phyloP scores from a whole-genome alignment of 2,329 filamentous ascomycete genomes.

The Monosporascus cannonballus region DNA sequence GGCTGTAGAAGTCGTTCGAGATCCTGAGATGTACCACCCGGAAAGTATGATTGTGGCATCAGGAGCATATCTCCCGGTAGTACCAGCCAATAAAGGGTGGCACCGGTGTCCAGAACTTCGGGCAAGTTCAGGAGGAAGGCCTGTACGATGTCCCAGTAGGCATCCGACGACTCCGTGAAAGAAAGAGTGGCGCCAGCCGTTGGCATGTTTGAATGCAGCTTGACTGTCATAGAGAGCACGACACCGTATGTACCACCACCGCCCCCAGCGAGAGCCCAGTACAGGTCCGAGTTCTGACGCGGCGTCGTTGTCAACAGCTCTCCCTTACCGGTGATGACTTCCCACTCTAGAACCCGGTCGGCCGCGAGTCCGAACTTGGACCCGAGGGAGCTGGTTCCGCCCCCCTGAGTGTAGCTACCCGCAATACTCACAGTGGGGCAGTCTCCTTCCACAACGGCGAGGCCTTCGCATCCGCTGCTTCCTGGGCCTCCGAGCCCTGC shows the following conservation, averaged over 20 bases:
- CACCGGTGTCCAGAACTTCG: slow-evolving; percentile 3
- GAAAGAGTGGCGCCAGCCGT: slow-evolving; percentile 38
- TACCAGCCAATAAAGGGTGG: slow-evolving; percentile 3
- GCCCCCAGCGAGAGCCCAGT: slow-evolving; percentile 57
- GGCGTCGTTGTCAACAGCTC: slow-evolving; percentile 40
- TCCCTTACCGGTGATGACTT: slow-evolving; percentile 49
- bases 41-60: slow-evolving; percentile 6
- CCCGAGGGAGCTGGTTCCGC: slow-evolving; percentile 49
- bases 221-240: slow-evolving; percentile 48
- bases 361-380: slow-evolving; percentile 52
- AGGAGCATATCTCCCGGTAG: slow-evolving; percentile 1
- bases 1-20: slow-evolving; percentile 6
- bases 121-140: slow-evolving; percentile 3
- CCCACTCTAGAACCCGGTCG: slow-evolving; percentile 51
- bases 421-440: slow-evolving; percentile 50
- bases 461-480: slow-evolving; percentile 28
- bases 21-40: slow-evolving; percentile 3
- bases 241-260: slow-evolving; percentile 55
- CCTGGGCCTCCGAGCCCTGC: slow-evolving; percentile 35
- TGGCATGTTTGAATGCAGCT: slow-evolving; percentile 37
- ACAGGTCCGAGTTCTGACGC: slow-evolving; percentile 47
- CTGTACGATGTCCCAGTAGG: slow-evolving; percentile 1
- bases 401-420: slow-evolving; percentile 56
- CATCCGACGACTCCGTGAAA: slow-evolving; percentile 26
- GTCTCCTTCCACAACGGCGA: slow-evolving; percentile 41